Conservation (phyloP, 2,329 filamentous ascomycete species). For the Magnaporthiopsis poae region DNA sequence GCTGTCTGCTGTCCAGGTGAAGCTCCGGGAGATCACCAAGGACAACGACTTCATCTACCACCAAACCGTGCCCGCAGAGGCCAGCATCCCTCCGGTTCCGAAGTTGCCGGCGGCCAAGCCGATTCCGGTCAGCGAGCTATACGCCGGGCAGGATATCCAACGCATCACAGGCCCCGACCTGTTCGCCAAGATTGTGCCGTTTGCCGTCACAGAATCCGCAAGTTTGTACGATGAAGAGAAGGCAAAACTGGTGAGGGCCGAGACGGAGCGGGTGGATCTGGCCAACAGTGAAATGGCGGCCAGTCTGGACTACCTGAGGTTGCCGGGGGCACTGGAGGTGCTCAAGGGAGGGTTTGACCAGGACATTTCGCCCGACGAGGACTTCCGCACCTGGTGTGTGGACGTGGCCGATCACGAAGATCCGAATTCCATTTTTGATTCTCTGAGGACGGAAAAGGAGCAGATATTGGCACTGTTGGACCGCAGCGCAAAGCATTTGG, state of each 20-base stretch:
- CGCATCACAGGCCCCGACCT: conserved; percentile 93
- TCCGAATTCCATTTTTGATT: conserved; percentile 69
- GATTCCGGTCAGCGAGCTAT: conserved; percentile 91
- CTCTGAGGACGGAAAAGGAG: conserved; percentile 66
- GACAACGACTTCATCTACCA: conserved; percentile 99
- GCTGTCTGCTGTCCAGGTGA: conserved; percentile 68
- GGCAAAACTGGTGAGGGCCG: conserved; percentile 84
- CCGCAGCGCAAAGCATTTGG: conserved; percentile 73
- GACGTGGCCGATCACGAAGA: conserved; percentile 80
- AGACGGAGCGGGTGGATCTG: conserved; percentile 84
- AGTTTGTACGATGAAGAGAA: conserved; percentile 98
- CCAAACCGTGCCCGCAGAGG: conserved; percentile 77
- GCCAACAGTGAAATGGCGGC: conserved; percentile 94
- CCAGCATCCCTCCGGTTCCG: conserved; percentile 67
- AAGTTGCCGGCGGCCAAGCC: conserved; percentile 94
- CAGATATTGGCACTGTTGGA: conserved; percentile 65
- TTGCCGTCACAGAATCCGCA: conserved; percentile 90
- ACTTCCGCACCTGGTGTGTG: conserved; percentile 88
- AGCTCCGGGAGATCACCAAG: conserved; percentile 64
- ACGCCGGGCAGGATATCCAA: conserved; percentile 93
- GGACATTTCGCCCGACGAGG: conserved; percentile 76
- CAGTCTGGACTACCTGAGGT: conserved; percentile 82
- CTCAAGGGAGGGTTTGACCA: conserved; percentile 88
- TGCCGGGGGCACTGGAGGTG: conserved; percentile 81
- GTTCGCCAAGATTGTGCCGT: conserved; percentile 90